phyloP scores from a whole-genome alignment of 2,329 filamentous ascomycete genomes.

The Alternaria alternata region DNA sequence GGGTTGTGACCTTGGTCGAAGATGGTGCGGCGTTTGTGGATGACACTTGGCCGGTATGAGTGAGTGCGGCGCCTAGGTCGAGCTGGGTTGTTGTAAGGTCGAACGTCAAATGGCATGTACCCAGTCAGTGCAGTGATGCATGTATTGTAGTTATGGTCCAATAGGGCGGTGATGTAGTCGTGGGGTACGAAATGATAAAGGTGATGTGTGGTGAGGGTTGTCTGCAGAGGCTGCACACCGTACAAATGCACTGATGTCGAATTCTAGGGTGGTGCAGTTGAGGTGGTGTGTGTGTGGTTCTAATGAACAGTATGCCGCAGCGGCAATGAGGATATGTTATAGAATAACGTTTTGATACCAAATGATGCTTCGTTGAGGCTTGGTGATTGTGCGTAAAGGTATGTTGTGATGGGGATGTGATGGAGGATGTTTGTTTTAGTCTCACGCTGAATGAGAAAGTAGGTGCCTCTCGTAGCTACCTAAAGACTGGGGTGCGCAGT shows the following conservation, averaged over 20 bases:
- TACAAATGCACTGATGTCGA: not conserved
- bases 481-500: not conserved
- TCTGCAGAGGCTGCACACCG: not conserved
- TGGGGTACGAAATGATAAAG: not conserved
- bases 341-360: not conserved
- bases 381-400: not conserved
- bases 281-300: not conserved
- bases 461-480: not conserved
- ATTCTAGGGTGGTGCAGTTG: not conserved
- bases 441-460: not conserved
- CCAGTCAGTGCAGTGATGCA: not conserved
- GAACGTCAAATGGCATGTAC: conserved; percentile 8
- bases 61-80: not conserved
- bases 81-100: not conserved
- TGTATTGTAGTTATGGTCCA: not conserved
- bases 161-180: not conserved
- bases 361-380: not conserved
- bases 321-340: not conserved
- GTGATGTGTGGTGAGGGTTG: not conserved
- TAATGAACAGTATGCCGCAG: not conserved
- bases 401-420: not conserved
- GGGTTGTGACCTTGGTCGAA: not conserved
- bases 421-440: not conserved
- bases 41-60: not conserved
- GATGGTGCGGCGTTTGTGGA: not conserved